These are phyloP conservation scores for Apiospora kogelbergensis DNA, from an alignment of 2,329 filamentous ascomycete genomes.

Conservation along the genomic window DNA sequence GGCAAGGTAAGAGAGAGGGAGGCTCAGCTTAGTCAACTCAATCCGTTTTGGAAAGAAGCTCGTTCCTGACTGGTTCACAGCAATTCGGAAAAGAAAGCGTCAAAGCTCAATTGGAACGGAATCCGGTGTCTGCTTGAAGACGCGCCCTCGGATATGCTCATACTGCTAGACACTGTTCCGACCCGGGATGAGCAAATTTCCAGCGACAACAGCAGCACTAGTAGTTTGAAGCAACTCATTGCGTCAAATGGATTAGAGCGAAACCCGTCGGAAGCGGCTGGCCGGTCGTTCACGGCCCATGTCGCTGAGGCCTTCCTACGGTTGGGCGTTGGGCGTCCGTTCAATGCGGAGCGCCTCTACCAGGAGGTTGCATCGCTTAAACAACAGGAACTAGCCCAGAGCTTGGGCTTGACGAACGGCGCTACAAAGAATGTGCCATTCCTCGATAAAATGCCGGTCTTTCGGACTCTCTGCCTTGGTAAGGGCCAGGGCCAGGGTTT, in stretches of 20 bases:
- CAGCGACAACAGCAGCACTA: constrained; percentile 31
- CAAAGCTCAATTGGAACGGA: constrained; percentile 64
- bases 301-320: constrained; percentile 55
- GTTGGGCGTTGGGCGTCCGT: constrained; percentile 53
- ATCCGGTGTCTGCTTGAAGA: constrained; percentile 63
- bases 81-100: constrained; percentile 56
- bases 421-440: constrained; percentile 35
- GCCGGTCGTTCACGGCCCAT: constrained; percentile 59
- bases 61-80: constrained; percentile 44
- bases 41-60: not conserved
- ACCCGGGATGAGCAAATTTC: constrained; percentile 47
- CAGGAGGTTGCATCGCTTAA: constrained; percentile 52
- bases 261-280: constrained; percentile 40
- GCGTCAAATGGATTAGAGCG: constrained; percentile 59
- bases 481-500: constrained; percentile 53
- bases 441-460: constrained; percentile 43
- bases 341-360: constrained; percentile 55
- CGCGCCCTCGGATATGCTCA: constrained; percentile 60
- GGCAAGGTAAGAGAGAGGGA: constrained; percentile 56
- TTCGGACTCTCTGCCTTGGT: constrained; percentile 56
- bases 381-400: constrained; percentile 44
- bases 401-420: constrained; percentile 46
- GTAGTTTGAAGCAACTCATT: constrained; percentile 62
- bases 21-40: not conserved
- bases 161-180: constrained; percentile 63